These are phyloP conservation scores for Teunomyces stri DNA, from an alignment of 805 yeast genomes.

Conservation along the genomic window DNA sequence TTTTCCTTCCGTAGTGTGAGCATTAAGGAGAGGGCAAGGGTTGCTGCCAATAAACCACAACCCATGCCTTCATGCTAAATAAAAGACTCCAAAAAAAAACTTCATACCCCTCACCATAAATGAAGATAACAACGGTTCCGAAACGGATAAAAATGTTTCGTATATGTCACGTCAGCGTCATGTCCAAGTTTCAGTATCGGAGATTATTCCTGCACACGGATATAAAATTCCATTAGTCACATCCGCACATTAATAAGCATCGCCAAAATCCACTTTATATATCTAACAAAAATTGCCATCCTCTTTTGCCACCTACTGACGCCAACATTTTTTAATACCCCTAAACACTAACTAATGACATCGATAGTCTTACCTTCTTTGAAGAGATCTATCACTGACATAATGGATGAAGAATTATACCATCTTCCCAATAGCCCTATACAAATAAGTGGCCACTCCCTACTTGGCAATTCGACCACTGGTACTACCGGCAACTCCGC, in stretches of 20 bases:
- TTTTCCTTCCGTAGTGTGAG: slow-evolving; percentile 1
- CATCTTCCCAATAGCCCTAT: slow-evolving; percentile 31
- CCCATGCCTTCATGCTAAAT: too few relatives aligned
- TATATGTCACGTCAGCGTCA: neutral
- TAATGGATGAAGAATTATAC: slow-evolving; percentile 60
- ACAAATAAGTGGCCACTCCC: slow-evolving; percentile 6
- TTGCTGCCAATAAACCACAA: too few relatives aligned
- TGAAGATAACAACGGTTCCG: neutral
- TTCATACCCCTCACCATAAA: neutral
- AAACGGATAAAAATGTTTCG: neutral
- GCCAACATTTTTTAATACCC: neutral
- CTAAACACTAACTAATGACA: slow-evolving; percentile 32
- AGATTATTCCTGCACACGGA: slow-evolving; percentile 2
- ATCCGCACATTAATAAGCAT: slow-evolving; percentile 9
- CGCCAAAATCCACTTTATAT: slow-evolving; percentile 6
- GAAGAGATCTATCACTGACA: slow-evolving; percentile 54
- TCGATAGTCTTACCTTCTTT: slow-evolving; percentile 49
- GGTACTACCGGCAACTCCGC: neutral
- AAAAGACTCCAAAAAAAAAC: neutral
- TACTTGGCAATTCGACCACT: neutral
- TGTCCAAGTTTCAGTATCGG: neutral
- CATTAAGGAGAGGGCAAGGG: neutral
- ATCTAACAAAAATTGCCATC: slow-evolving; percentile 6
- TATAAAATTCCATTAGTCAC: slow-evolving; percentile 3
- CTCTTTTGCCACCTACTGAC: neutral